Evolutionary conservation across 176 grass and related monocot species (phyloP).

Genomic region (Bonia amplexicaulis): DNA sequence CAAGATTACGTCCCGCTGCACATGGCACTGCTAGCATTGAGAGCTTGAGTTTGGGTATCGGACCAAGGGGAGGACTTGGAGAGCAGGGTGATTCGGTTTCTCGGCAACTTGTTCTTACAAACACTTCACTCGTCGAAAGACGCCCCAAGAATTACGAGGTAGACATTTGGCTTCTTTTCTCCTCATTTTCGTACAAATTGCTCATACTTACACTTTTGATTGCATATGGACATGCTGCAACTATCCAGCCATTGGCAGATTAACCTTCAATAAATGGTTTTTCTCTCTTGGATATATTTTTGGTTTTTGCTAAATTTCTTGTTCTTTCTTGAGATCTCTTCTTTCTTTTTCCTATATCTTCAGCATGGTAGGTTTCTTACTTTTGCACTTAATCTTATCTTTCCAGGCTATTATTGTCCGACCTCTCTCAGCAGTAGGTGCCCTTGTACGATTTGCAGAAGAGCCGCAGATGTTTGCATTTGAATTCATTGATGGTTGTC

Average conservation of each 20-base stretch:
- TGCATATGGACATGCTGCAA: background rate
- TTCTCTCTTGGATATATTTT: too few relatives aligned
- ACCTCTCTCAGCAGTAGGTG: slow-evolving; percentile 70
- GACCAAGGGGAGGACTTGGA: slow-evolving; percentile 95
- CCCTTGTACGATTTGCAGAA: slow-evolving; percentile 96
- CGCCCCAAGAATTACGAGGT: slow-evolving; percentile 97
- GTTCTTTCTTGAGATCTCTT: background rate
- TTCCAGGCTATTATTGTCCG: slow-evolving; percentile 85
- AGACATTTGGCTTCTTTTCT: background rate
- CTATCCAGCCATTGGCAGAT: background rate
- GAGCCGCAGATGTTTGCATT: slow-evolving; percentile 99
- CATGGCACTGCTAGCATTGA: slow-evolving; percentile 85
- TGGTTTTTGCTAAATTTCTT: background rate
- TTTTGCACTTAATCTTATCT: slow-evolving; percentile 20
- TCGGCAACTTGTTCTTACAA: slow-evolving; percentile 90
- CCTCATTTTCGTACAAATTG: background rate
- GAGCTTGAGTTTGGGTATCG: slow-evolving; percentile 73
- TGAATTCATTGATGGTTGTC: slow-evolving; percentile 94
- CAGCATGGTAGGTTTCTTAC: slow-evolving; percentile 22
- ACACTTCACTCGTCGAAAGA: slow-evolving; percentile 83
- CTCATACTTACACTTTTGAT: background rate
- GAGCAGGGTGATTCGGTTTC: slow-evolving; percentile 95
- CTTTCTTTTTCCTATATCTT: background rate
- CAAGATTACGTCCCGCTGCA: slow-evolving; percentile 84
- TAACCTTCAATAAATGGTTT: background rate